Conservation (phyloP, 768 basidiomycete species). For the Zangia roseola region DNA sequence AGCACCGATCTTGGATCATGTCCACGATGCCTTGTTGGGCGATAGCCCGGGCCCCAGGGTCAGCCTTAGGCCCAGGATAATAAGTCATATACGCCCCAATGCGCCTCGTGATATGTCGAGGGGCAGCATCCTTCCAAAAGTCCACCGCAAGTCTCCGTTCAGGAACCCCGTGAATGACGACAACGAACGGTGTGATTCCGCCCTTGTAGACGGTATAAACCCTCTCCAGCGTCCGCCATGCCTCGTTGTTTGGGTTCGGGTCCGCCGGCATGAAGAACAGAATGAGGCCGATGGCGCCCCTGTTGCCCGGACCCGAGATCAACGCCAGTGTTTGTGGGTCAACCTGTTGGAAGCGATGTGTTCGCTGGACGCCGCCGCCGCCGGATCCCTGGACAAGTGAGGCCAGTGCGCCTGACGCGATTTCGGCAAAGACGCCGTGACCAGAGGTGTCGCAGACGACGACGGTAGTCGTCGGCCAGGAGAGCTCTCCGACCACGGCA, state of each 20-base stretch:
- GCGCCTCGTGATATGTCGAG: constrained; percentile 7
- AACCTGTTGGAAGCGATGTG: constrained; percentile 16
- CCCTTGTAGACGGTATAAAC: constrained; percentile 16
- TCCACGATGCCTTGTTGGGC: constrained; percentile 13
- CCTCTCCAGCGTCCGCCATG: constrained; percentile 12
- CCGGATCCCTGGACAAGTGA: not conserved
- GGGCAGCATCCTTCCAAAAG: constrained; percentile 9
- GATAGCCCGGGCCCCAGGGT: constrained; percentile 2
- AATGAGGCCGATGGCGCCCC: constrained; percentile 10
- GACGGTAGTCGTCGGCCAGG: constrained; percentile 21
- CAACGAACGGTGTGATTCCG: constrained; percentile 14
- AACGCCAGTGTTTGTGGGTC: constrained; percentile 7
- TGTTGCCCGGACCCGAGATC: not conserved
- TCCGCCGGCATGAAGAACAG: constrained; percentile 14
- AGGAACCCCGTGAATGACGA: constrained; percentile 12
- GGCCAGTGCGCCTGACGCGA: constrained; percentile 9
- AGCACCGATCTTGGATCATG: constrained; percentile 11
- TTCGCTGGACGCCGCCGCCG: not conserved
- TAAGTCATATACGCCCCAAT: constrained; percentile 10
- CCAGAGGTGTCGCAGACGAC: constrained; percentile 17
- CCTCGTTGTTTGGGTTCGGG: constrained; percentile 1
- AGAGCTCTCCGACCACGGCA: constrained; percentile 15
- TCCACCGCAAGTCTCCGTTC: constrained; percentile 9
- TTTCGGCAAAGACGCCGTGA: constrained; percentile 1
- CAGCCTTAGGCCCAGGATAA: constrained; percentile 11